A percentile compares a stretch with the other conserved stretches of the same genome.
Evolutionary conservation across 2,329 filamentous ascomycete genomes (phyloP).

Genomic region (Pseudophaeomoniella oleicola): DNA sequence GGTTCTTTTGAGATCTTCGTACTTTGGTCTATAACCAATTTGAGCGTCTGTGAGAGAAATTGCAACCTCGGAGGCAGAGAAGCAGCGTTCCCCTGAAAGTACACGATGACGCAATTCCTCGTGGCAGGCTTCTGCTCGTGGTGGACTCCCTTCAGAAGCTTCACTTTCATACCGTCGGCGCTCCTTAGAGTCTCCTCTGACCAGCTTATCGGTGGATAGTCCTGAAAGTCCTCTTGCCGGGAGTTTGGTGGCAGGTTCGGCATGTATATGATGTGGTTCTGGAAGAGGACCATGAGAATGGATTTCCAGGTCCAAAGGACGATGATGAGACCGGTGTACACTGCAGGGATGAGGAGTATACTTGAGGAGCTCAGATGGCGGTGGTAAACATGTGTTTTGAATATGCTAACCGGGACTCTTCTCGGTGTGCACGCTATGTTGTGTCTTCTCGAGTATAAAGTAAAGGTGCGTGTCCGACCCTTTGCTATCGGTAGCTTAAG

Average conservation of each 20-base stretch:
- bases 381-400: too few species aligned
- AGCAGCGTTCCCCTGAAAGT: conserved; percentile 34
- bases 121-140: background rate
- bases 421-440: too few species aligned
- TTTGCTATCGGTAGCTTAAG: too few species aligned
- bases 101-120: conserved; percentile 22
- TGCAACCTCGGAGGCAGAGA: conserved; percentile 33
- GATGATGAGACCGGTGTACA: conserved; percentile 52
- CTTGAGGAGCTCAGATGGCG: conserved; percentile 18
- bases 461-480: too few species aligned
- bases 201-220: conserved; percentile 56
- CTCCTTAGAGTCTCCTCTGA: conserved; percentile 45
- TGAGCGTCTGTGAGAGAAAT: conserved; percentile 29
- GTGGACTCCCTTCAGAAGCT: conserved; percentile 36
- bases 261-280: conserved; percentile 74
- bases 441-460: too few species aligned
- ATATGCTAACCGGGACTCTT: too few species aligned
- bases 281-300: conserved; percentile 59
- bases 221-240: conserved; percentile 49
- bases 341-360: conserved; percentile 47
- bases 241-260: conserved; percentile 60
- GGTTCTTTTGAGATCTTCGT: background rate
- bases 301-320: conserved; percentile 52
- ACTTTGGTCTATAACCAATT: conserved; percentile 9
- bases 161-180: conserved; percentile 51